Evolutionary conservation across 2,329 filamentous ascomycete species (phyloP), one percentile per base, ranked within the genome.

Genomic region (Aspergillus bombycis): DNA sequence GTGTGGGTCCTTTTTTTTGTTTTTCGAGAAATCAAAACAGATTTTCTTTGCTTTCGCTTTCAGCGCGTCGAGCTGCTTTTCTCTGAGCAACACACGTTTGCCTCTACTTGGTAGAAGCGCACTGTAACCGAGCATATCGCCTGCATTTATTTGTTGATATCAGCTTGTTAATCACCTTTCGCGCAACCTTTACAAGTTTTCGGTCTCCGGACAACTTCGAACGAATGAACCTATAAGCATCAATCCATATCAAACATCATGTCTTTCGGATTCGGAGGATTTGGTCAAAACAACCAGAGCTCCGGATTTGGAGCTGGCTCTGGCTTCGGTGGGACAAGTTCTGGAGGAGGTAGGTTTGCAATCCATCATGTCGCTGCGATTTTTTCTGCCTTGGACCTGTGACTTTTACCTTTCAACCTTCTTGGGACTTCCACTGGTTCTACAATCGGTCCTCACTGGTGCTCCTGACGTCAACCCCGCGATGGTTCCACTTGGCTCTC

Each of bases 221-320:
- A 72, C 71, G 67, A 66, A 75, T 78, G 74, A 73, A 69, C 70
- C 67, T 65, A 64, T 72, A 68, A 72, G 21, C 62, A 58, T 64
- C 65, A 65, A 65, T 63, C 54, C 64, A 64, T 62, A 66, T 63
- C 68, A 62, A 69, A 63, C 67, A 77, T 68, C 64, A 79, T 78
- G 75, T 79, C 76, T 70, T 77, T 76, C 70, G 80, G 81, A 72
- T 82, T 83, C 74, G 79, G 81, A 71, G 84, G 86, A 81, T 89
- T 90, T 78, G 86, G 86, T 79, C 83, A 84, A 72, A 84, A 83
- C 67, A 87, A 84, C 74, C 78, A 80, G 78, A 82, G 73, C 68
- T 73, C 75, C 59, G 75, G 72, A 68, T 78, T 78, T 70, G 78
- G 78, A 50, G 69, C 76, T 57, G 75, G 75, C 64, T 71, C 75